Base-by-base conservation (phyloP, 306 rosid species). In the Casuarina glauca region DNA sequence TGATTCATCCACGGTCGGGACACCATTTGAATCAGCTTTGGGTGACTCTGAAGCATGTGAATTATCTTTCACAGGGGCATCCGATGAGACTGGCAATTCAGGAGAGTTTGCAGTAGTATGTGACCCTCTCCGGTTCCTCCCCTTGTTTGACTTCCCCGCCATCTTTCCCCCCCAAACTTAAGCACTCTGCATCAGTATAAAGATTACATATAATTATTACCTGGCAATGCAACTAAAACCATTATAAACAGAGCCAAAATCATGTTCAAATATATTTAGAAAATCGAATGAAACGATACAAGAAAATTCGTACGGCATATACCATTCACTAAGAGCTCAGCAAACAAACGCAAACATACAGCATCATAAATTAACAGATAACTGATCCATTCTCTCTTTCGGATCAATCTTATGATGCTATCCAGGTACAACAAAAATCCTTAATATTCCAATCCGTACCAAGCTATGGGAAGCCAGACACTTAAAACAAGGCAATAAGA, bases 81-180 rank as follows among this genome's bases (percentile, higher is more conserved):
- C 87, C 53, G 87, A 15, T n/a, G 76, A 66, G 39, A 75, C 82
- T 36, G 77, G 54, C 4, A 87, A 36, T 41, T 86, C 94, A 1
- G 90, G 61, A 9, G 85, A 54, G 74, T 51, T 70, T 3, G 87
- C 12, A 1, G 71, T 53, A 72, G 68, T 82, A 48, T 87, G 87
- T 0, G 86, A 81, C 69, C 83, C 94, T 83, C 68, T 91, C 82
- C 82, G 83, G 82, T 81, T 82, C 90, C 85, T 91, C 71, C 91
- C 94, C 78, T 86, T 93, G 84, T 86, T 85, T 0, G 98, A 91
- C 74, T 91, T 96, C 58, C 99, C 97, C 60, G 97, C 99, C 99
- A 96, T 96, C 80, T 79, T 69, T 68, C 68, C 83, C 84, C 13
- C 78, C 85, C 48, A 1, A 17, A 17, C 81, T 69, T 76, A 41